Conservation (phyloP, 2,329 filamentous ascomycete species). For the Neoarthrinium moseri region DNA sequence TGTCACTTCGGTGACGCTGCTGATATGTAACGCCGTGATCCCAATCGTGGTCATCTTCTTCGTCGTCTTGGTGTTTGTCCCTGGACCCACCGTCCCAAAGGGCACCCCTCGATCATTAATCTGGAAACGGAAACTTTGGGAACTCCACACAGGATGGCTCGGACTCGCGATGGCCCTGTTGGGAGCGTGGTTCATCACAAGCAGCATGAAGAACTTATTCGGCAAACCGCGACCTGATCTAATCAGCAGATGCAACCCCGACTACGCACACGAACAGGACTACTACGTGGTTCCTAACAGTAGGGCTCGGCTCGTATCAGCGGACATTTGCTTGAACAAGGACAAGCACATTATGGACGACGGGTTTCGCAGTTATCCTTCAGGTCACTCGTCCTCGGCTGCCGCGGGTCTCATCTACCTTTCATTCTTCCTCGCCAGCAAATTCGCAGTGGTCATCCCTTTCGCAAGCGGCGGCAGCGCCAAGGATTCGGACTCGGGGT, state of each 20-base stretch:
- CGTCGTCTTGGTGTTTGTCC: conserved; percentile 68
- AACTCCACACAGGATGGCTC: conserved; percentile 82
- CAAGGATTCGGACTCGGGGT: conserved; percentile 36
- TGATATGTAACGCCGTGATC: conserved; percentile 60
- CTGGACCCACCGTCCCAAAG: conserved; percentile 65
- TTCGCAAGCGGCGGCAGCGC: conserved; percentile 52
- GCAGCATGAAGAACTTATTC: conserved; percentile 78
- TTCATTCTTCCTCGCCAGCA: conserved; percentile 81
- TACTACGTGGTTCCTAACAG: conserved; percentile 59
- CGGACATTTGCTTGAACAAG: conserved; percentile 69
- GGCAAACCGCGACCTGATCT: conserved; percentile 78
- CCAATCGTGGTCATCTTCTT: conserved; percentile 69
- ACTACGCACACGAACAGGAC: conserved; percentile 59
- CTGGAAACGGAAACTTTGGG: conserved; percentile 85
- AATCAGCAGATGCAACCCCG: conserved; percentile 75
- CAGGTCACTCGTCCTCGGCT: conserved; percentile 72
- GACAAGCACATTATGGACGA: conserved; percentile 65
- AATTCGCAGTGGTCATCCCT: conserved; percentile 73
- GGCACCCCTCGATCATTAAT: conserved; percentile 63
- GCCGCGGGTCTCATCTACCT: conserved; percentile 83
- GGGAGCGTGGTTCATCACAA: conserved; percentile 75
- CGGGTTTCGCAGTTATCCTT: conserved; percentile 83
- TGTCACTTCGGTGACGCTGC: conserved; percentile 64
- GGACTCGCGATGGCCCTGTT: conserved; percentile 74
- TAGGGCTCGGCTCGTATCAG: conserved; percentile 66